Percentiles rank a stretch among this genome's conserved stretches.
These are phyloP conservation scores for Friedmanniomyces endolithicus DNA, from an alignment of 495 filamentous ascomycete species.

Conservation along the genomic window DNA sequence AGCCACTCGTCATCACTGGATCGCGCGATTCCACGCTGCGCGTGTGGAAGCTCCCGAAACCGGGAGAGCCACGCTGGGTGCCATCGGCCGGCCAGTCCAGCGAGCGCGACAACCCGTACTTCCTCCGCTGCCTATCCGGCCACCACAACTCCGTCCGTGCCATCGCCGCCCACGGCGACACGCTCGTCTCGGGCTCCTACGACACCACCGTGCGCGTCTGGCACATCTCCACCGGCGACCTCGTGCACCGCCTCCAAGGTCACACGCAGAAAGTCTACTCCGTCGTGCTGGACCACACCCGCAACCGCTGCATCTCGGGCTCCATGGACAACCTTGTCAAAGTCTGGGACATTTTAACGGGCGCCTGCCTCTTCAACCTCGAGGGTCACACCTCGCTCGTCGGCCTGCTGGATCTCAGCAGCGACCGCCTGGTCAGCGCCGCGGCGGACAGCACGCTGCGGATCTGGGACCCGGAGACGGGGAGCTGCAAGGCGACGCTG, in stretches of 20 bases:
- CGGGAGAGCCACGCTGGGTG: conserved; percentile 58
- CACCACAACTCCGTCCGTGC: conserved; percentile 94
- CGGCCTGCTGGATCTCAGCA: conserved; percentile 74
- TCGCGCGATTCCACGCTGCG: conserved; percentile 89
- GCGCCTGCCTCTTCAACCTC: conserved; percentile 71
- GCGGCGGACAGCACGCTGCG: conserved; percentile 89
- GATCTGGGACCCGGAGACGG: conserved; percentile 94
- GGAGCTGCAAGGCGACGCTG: conserved; percentile 77
- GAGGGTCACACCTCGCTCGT: conserved; percentile 93
- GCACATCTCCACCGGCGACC: conserved; percentile 91
- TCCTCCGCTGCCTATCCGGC: conserved; percentile 73
- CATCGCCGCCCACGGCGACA: conserved; percentile 91
- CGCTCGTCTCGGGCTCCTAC: conserved; percentile 96
- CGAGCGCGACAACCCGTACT: conserved; percentile 84
- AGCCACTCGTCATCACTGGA: conserved; percentile 91
- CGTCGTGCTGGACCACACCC: conserved; percentile 82
- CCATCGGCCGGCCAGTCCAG: conserved; percentile 62
- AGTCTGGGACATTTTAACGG: conserved; percentile 93
- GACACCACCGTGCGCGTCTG: conserved; percentile 93
- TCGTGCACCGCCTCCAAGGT: conserved; percentile 73
- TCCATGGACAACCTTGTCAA: conserved; percentile 98
- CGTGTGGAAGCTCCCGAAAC: conserved; percentile 90
- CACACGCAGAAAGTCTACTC: conserved; percentile 95
- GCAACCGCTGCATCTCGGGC: conserved; percentile 92
- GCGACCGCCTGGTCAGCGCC: conserved; percentile 83